A percentile compares a stretch with the other conserved stretches of the same genome.
These are phyloP conservation scores for Moricandia moricandioides DNA, from an alignment of 345 rosid genomes.

Conservation along the genomic window DNA sequence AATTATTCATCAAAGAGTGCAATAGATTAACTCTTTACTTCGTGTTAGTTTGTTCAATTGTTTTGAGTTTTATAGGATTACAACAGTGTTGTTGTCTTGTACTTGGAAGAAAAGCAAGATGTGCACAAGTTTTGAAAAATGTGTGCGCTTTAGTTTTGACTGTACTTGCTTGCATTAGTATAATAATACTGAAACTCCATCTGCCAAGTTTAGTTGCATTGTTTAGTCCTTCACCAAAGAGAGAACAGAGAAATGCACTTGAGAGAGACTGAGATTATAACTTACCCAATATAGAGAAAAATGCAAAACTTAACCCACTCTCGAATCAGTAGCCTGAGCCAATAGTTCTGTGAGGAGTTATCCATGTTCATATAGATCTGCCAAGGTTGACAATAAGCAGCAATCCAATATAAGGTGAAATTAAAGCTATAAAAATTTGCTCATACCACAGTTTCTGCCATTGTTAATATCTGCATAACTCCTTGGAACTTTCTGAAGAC, in stretches of 20 bases:
- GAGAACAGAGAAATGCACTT: conserved; percentile 25
- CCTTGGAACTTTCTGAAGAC: conserved; percentile 91
- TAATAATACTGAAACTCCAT: conserved; percentile 88
- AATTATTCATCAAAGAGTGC: conserved; percentile 9
- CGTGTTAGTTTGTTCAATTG: neutral
- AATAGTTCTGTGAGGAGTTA: conserved; percentile 63
- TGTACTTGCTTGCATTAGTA: neutral
- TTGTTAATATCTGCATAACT: conserved; percentile 84
- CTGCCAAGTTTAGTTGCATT: conserved; percentile 37
- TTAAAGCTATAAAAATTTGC: neutral
- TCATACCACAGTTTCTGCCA: conserved; percentile 75
- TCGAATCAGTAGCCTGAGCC: conserved; percentile 76
- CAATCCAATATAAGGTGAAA: too few relatives aligned
- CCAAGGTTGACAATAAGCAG: neutral
- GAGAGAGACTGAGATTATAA: neutral
- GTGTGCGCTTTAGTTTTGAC: neutral
- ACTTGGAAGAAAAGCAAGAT: neutral
- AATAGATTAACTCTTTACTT: neutral
- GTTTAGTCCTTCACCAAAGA: too few relatives aligned
- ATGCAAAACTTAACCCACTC: conserved; percentile 91
- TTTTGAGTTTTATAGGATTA: conserved; percentile 4
- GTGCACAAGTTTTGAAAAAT: neutral
- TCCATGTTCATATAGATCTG: conserved; percentile 79
- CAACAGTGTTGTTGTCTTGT: neutral
- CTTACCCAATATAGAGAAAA: conserved; percentile 80